phyloP scores from a whole-genome alignment of 169 alveolate species.

The Babesia bigemina region DNA sequence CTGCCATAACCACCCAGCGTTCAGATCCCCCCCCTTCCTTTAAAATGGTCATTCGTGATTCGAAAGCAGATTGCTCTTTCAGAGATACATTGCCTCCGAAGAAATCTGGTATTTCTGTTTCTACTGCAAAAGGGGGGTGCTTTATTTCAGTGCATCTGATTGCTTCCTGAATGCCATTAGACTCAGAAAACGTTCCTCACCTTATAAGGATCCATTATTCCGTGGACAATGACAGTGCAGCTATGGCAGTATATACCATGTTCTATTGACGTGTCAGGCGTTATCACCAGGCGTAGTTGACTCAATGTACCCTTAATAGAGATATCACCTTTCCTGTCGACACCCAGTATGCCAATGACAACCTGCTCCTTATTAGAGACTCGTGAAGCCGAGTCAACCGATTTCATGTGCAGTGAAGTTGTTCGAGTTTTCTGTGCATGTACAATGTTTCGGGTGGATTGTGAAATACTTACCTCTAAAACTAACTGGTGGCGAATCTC shows the following conservation, averaged over 20 bases:
- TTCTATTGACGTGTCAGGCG: constrained; percentile 47
- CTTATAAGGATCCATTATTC: constrained; percentile 55
- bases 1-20: constrained; percentile 58
- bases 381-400: constrained; percentile 74
- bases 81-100: constrained; percentile 42
- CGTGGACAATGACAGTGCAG: constrained; percentile 65
- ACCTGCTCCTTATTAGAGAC: constrained; percentile 57
- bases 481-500: constrained; percentile 67
- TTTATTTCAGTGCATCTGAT: constrained; percentile 66
- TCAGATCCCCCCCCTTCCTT: constrained; percentile 14
- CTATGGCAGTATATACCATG: constrained; percentile 75
- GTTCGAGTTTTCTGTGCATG: constrained; percentile 7
- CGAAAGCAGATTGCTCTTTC: constrained; percentile 9
- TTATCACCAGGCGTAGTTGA: constrained; percentile 55
- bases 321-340: constrained; percentile 71
- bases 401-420: constrained; percentile 23
- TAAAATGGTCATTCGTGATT: not conserved
- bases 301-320: constrained; percentile 72
- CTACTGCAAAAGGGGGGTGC: constrained; percentile 69
- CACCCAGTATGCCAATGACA: constrained; percentile 69
- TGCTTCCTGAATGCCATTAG: constrained; percentile 27
- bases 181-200: constrained; percentile 2
- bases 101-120: constrained; percentile 43
- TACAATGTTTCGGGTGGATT: no score
- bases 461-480: constrained; percentile 24